A percentile compares a stretch with the other conserved stretches of the same genome.
Conservation (phyloP, 2,329 filamentous ascomycete genomes). For the Verticillium nubilum region DNA sequence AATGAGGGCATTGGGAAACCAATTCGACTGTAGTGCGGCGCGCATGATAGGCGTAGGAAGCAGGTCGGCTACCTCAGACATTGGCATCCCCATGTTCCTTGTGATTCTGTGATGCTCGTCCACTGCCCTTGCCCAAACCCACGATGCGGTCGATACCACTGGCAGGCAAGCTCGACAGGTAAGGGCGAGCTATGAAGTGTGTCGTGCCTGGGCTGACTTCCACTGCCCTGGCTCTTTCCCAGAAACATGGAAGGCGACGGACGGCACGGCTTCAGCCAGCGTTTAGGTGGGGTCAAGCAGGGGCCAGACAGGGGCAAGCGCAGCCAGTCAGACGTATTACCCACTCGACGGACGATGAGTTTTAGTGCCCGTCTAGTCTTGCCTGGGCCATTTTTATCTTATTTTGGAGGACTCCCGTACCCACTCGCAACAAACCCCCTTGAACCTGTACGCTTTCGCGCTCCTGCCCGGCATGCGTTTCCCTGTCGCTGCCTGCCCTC, state of each 20-base stretch:
- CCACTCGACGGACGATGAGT: neutral
- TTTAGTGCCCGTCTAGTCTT: conserved; percentile 5
- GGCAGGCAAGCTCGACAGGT: neutral
- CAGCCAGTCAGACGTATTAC: neutral
- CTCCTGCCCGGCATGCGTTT: neutral
- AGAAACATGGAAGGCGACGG: neutral
- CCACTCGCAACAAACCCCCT: neutral
- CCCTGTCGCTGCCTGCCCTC: neutral
- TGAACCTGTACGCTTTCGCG: neutral
- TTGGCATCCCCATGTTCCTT: neutral
- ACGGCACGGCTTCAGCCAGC: neutral
- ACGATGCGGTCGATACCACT: neutral
- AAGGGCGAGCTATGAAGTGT: neutral
- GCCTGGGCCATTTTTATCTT: conserved; percentile 4
- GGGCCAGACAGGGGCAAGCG: neutral
- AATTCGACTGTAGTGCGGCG: neutral
- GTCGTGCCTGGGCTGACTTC: neutral
- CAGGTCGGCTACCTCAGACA: neutral
- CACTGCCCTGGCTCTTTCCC: neutral
- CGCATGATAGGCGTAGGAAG: neutral
- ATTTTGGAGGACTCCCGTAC: conserved; percentile 1
- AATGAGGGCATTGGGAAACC: neutral
- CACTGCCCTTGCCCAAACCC: neutral
- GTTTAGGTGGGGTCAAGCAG: neutral
- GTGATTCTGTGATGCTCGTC: neutral